Percentiles rank a stretch among this genome's conserved stretches.
Conservation (phyloP, 305 asterid species). For the Plantago lanceolata region DNA sequence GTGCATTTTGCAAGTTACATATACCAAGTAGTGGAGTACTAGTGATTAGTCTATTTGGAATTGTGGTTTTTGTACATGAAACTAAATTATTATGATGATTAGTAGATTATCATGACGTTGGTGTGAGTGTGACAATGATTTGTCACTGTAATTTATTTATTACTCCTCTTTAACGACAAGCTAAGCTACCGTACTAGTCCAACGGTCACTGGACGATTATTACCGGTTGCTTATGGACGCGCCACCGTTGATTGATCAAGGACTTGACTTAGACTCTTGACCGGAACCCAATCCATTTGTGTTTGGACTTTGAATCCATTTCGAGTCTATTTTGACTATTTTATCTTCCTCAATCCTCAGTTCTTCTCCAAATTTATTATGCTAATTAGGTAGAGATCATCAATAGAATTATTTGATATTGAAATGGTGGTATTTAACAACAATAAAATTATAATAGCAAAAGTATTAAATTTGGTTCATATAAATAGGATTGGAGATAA, state of each 20-base stretch:
- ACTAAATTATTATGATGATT: background rate
- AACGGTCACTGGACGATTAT: conserved; percentile 1
- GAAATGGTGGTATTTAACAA: background rate
- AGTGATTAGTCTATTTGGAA: too few relatives aligned
- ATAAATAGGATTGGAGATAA: background rate
- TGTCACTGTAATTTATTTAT: background rate
- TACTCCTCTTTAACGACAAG: background rate
- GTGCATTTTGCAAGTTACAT: background rate
- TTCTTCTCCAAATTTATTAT: conserved; percentile 56
- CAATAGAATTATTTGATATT: background rate
- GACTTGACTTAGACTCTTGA: background rate
- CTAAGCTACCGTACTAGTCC: background rate
- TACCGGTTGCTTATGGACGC: background rate
- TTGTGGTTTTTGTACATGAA: background rate
- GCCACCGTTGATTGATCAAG: background rate
- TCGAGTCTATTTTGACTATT: conserved; percentile 43
- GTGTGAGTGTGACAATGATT: conserved; percentile 6
- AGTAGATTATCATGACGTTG: background rate
- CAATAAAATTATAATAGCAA: too few relatives aligned
- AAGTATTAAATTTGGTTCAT: background rate
- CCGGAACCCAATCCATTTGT: conserved; percentile 11
- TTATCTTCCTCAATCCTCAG: conserved; percentile 51
- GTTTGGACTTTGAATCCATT: conserved; percentile 58
- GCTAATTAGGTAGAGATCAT: background rate
- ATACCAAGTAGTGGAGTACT: too few relatives aligned